phyloP scores from a whole-genome alignment of 75 land plant genomes.

The Larix kaempferi region DNA sequence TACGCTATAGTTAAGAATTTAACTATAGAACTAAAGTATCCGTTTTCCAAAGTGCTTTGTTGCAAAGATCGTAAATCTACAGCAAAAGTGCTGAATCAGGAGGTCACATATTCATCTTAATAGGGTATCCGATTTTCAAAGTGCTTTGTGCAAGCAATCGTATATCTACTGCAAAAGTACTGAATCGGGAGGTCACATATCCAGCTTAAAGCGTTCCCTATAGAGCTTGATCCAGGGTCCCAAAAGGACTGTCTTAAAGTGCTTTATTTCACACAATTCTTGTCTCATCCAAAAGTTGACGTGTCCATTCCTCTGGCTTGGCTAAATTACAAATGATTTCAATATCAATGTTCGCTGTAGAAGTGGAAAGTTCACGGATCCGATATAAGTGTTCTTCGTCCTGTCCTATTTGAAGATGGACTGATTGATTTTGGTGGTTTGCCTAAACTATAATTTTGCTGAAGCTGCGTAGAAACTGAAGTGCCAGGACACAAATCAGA shows the following conservation, averaged over 20 bases:
- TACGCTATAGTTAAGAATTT: not conserved
- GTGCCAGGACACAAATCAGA: not conserved
- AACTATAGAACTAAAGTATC: not conserved
- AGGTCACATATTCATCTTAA: not conserved
- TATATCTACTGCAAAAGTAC: not conserved
- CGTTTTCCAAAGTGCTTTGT: not conserved
- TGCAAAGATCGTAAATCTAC: no score
- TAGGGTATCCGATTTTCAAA: not conserved
- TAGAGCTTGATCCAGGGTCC: conserved; percentile 4
- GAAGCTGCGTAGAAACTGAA: not conserved
- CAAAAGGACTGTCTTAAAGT: no score
- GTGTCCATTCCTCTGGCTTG: not conserved
- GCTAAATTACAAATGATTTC: not conserved
- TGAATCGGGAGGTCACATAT: not conserved
- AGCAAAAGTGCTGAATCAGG: conserved; percentile 8
- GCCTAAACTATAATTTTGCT: not conserved
- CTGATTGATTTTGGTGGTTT: not conserved
- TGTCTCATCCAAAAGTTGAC: not conserved
- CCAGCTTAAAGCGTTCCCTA: not conserved
- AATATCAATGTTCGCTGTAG: not conserved
- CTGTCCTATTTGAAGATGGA: not conserved
- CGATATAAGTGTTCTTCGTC: not conserved
- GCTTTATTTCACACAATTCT: not conserved
- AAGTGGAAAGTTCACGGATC: not conserved
- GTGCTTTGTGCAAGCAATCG: not conserved